phyloP scores from a whole-genome alignment of 805 yeast species.

The Saccharomycopsis fodiens region DNA sequence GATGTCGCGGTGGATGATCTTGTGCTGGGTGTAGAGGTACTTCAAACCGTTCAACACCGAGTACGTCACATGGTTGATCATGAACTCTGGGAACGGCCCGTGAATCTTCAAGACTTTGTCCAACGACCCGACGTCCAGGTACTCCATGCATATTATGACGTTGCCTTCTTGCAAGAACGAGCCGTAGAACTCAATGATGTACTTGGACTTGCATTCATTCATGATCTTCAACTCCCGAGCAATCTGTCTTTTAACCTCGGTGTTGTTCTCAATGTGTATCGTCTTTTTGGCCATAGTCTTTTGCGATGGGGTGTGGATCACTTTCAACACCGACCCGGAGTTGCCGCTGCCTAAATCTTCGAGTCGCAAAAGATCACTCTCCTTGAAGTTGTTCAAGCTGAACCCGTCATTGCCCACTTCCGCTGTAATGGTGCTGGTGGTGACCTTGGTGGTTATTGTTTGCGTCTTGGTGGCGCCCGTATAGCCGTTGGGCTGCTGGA shows the following conservation, averaged over 20 bases:
- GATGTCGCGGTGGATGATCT: conserved; percentile 91
- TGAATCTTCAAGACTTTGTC: conserved; percentile 61
- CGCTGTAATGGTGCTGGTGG: conserved; percentile 9
- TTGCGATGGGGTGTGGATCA: conserved; percentile 81
- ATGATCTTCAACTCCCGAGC: conserved; percentile 82
- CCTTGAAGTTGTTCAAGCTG: conserved; percentile 33
- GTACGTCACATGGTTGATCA: conserved; percentile 65
- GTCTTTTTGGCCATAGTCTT: conserved; percentile 85
- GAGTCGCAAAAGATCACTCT: conserved; percentile 65
- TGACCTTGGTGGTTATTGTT: conserved; percentile 17
- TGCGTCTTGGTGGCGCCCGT: conserved; percentile 18
- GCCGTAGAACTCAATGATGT: conserved; percentile 85
- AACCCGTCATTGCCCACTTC: conserved; percentile 11
- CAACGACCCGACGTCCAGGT: conserved; percentile 89
- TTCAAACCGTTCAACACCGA: conserved; percentile 75
- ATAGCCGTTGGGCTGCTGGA: conserved; percentile 1
- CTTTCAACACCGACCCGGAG: conserved; percentile 88
- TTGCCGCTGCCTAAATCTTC: conserved; percentile 87
- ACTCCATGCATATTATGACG: conserved; percentile 87
- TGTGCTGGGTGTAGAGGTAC: conserved; percentile 74
- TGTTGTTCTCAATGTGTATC: conserved; percentile 78
- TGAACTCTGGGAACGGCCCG: conserved; percentile 60
- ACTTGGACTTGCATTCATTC: conserved; percentile 81
- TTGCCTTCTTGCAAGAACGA: conserved; percentile 47
- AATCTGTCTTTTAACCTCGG: conserved; percentile 72